Evolutionary conservation across 805 yeast species (phyloP).

Genomic region (Isabelozyma pseudorhagii): DNA sequence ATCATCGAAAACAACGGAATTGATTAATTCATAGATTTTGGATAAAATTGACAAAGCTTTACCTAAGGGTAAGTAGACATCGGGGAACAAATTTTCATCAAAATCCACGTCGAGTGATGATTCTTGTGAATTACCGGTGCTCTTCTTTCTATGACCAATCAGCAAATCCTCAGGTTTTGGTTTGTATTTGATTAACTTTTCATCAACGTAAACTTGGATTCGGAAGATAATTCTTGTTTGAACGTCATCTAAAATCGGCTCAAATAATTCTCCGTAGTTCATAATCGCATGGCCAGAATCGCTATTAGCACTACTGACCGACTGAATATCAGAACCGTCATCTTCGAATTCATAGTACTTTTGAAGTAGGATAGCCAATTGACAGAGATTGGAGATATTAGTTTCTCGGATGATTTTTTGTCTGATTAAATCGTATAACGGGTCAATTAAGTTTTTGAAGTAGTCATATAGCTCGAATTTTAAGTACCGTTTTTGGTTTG

Average conservation of each 20-base stretch:
- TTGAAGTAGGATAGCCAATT: conserved; percentile 65
- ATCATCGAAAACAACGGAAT: conserved; percentile 79
- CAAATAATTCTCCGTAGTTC: conserved; percentile 59
- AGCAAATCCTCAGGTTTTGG: conserved; percentile 69
- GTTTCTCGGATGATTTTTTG: conserved; percentile 66
- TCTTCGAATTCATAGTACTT: conserved; percentile 66
- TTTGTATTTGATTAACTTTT: conserved; percentile 60
- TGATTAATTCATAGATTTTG: conserved; percentile 75
- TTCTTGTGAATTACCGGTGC: conserved; percentile 4
- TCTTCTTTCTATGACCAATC: conserved; percentile 41
- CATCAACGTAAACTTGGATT: conserved; percentile 70
- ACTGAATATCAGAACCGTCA: conserved; percentile 14
- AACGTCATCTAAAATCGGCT: conserved; percentile 69
- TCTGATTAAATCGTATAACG: conserved; percentile 70
- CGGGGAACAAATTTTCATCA: conserved; percentile 35
- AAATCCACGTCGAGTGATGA: conserved; percentile 29
- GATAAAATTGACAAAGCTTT: conserved; percentile 68
- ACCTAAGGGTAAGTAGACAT: conserved; percentile 69
- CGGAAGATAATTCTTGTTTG: conserved; percentile 81
- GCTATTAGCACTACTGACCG: conserved; percentile 3
- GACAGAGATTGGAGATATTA: conserved; percentile 67
- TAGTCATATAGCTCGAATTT: conserved; percentile 46
- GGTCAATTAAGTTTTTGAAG: conserved; percentile 67
- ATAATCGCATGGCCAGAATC: conserved; percentile 15
- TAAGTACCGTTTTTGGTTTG: neutral